Conservation (phyloP, 2,329 filamentous ascomycete species). For the Epichloe gansuensis region DNA sequence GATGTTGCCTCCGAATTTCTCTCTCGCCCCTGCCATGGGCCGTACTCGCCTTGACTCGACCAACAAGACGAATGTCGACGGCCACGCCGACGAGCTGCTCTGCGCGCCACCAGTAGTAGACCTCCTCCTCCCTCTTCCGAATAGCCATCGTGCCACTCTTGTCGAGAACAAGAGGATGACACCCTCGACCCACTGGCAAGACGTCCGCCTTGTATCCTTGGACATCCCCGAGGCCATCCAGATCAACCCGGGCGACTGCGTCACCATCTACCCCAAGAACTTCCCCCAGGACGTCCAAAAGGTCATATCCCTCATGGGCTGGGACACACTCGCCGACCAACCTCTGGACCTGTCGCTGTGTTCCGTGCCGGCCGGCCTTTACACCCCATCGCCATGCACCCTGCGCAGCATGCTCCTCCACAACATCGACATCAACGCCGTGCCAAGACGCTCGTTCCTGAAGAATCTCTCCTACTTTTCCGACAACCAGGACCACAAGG, state of each 20-base stretch:
- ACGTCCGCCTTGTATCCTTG: conserved; percentile 71
- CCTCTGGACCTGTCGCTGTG: conserved; percentile 40
- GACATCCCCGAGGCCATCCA: conserved; percentile 18
- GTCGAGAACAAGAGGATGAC: conserved; percentile 61
- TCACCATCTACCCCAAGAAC: conserved; percentile 80
- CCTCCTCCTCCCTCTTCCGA: conserved; percentile 41
- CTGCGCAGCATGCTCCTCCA: conserved; percentile 66
- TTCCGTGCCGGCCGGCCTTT: conserved; percentile 22
- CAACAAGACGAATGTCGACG: conserved; percentile 5
- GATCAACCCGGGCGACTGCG: conserved; percentile 61
- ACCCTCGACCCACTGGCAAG: conserved; percentile 72
- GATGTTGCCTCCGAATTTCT: conserved; percentile 61
- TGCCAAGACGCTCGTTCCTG: conserved; percentile 81
- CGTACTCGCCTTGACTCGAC: background rate
- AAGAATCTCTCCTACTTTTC: conserved; percentile 65
- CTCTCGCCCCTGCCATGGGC: conserved; percentile 17
- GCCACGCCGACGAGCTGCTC: conserved; percentile 5
- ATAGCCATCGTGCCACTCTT: conserved; percentile 44
- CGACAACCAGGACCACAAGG: conserved; percentile 56
- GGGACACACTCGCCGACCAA: conserved; percentile 59
- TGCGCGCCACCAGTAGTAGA: conserved; percentile 17
- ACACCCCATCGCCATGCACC: conserved; percentile 36
- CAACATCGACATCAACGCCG: conserved; percentile 78
- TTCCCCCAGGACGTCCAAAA: conserved; percentile 65
- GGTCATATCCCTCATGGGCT: conserved; percentile 67